phyloP scores from a whole-genome alignment of 257 asterid species.

The Penstemon barbatus region DNA sequence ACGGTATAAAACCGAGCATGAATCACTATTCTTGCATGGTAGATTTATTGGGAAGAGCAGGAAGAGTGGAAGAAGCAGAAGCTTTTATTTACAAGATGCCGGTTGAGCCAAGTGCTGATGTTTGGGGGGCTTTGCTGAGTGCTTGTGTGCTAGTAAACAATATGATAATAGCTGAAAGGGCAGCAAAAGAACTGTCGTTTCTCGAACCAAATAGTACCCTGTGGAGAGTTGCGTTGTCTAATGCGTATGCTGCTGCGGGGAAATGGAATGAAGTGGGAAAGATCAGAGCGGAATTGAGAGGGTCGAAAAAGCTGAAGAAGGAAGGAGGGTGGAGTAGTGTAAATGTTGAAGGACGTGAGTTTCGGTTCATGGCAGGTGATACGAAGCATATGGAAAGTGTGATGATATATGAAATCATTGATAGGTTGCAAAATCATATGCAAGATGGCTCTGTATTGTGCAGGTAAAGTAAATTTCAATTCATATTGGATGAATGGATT shows the following conservation, averaged over 20 bases:
- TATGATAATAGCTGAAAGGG: constrained; percentile 37
- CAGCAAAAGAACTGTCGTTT: constrained; percentile 37
- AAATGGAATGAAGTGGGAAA: constrained; percentile 39
- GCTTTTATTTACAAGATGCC: constrained; percentile 35
- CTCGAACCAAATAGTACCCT: constrained; percentile 37
- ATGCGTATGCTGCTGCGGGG: constrained; percentile 42
- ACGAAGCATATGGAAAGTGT: constrained; percentile 29
- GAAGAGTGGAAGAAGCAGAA: constrained; percentile 42
- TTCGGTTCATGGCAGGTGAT: constrained; percentile 42
- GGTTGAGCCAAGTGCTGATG: constrained; percentile 29
- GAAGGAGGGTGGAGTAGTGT: constrained; percentile 59
- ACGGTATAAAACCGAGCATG: constrained; percentile 28
- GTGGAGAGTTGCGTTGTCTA: constrained; percentile 50
- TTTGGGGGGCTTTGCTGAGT: constrained; percentile 48
- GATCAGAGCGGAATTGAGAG: constrained; percentile 39
- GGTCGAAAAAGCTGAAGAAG: constrained; percentile 30
- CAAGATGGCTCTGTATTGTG: constrained; percentile 11
- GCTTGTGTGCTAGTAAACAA: constrained; percentile 32
- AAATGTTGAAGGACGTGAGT: constrained; percentile 34
- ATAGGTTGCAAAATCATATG: constrained; percentile 33
- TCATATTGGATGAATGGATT: too few species aligned
- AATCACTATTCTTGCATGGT: constrained; percentile 51
- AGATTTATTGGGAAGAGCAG: constrained; percentile 49
- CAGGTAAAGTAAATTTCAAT: background rate
- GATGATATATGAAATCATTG: constrained; percentile 32